Evolutionary conservation across 495 filamentous ascomycete species (phyloP), one percentile per base, ranked within the genome.

Genomic region (Clohesyomyces aquaticus): DNA sequence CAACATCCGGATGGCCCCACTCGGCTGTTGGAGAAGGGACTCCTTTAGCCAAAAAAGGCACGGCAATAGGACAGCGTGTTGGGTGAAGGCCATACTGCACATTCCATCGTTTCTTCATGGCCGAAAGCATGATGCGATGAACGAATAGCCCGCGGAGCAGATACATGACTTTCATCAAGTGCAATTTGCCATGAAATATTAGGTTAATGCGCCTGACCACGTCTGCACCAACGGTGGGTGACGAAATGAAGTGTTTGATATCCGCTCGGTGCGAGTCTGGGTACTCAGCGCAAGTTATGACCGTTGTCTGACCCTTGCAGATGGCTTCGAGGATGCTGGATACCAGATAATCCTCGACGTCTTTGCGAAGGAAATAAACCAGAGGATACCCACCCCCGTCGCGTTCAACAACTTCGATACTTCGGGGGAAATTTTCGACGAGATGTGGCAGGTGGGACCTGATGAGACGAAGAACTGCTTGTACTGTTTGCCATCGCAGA

Each of bases 1-100:
- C 76, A 4, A 83, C 81, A 66, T 85, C 82, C 3, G 82, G 81
- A 63, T 85, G 81, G 18, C 82, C 80, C 62, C 72, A 84, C 62
- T 84, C 81, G 6, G 80, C 77, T 32, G 76, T 71, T 8, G 79
- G 76, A n/a, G 76, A 78, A 1, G 81, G 81, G 4, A 77, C 73
- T 12, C 77, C 77, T 27, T 81, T 81, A 1, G 74, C 77, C 19
- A 71, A 50, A 63, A 42, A 76, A 19, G 81, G 81, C 4, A 84
- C 81, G 4, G 80, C 78, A 12, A 84, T 73, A 1, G 77, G 77
- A 29, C 77, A 70, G 1, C 81, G 73, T 2, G 38, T 55, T 0
- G 64, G 73, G 53, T 78, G 72, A 2, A 81, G 66, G 0, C 78
- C 79, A 63, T 78, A 81, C 45, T 80, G 73, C 1, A 81, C 77